Base-by-base conservation (phyloP, 1,284 basidiomycete species). In the Ustilago crameri region DNA sequence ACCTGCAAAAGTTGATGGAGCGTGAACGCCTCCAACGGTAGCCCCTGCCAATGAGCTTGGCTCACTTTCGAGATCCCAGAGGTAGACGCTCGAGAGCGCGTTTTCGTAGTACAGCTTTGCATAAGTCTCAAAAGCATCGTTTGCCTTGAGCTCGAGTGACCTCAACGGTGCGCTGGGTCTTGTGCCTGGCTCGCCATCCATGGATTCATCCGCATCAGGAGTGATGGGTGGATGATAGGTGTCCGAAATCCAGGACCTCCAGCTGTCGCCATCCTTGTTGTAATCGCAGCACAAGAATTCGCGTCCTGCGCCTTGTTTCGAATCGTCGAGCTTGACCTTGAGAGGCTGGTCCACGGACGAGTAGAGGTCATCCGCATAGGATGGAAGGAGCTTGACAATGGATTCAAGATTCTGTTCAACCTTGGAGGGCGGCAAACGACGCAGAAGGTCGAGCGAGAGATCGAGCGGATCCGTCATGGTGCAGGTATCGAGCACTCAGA, bases 31-130 rank as follows among this genome's bases (percentile, higher is more conserved):
- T 0, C 51, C 57, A 5, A 66, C 66, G 5, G 64, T 34, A 1
- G 60, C 66, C 14, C 51, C 57, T 9, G 63, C 20, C 17, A 74
- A 48, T 34, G 62, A 54, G 53, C 66, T 71, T 18, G 69, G 53
- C n/a, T 74, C 75, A 27, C 96, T 94, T 59, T 97, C 95, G 20
- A 95, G 87, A 82, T 98, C 96, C 96, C 96, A 99, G 12, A 99
- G 89, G 84, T 96, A 99, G 17, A 96, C 95, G 18, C 92, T 94
- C n/a, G 94, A 96, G 1, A 93, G 90, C 5, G 96, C 96, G 5
- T 95, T 94, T 84, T 98, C 95, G 84, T 90, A 97, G 87, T 98
- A 98, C 93, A 98, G 89, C 84, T 98, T 94, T 44, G 95, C 89
- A 84, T 99, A 99, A 2, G 93, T 94, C 82, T 97, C 94, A 79